These are phyloP conservation scores for Termitomyces sp. DNA, from an alignment of 768 basidiomycete species.

Conservation along the genomic window DNA sequence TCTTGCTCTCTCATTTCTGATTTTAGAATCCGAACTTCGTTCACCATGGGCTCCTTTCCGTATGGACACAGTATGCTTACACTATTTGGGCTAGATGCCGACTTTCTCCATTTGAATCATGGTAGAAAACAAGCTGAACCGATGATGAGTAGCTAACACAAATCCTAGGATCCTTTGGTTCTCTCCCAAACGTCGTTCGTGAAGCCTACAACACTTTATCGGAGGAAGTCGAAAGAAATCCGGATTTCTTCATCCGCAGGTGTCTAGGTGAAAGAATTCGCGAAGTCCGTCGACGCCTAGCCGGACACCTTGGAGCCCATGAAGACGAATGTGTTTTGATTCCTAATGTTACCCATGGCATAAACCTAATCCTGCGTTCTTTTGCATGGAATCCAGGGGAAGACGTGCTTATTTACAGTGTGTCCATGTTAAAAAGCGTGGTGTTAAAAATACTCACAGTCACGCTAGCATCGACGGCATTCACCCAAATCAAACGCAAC, in stretches of 20 bases:
- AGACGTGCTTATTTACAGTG: conserved; percentile 14
- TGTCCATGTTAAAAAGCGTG: neutral
- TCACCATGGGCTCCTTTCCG: neutral
- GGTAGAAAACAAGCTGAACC: neutral
- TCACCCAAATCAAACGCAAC: neutral
- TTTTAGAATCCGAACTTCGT: neutral
- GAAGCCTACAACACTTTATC: conserved; percentile 36
- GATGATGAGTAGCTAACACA: neutral
- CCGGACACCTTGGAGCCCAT: conserved; percentile 44
- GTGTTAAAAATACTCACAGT: neutral
- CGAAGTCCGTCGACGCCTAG: conserved; percentile 38
- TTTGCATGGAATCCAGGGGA: conserved; percentile 65
- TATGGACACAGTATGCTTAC: neutral
- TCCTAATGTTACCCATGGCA: conserved; percentile 55
- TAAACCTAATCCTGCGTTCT: conserved; percentile 65
- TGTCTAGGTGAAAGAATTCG: conserved; percentile 21
- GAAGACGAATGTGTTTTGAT: conserved; percentile 56
- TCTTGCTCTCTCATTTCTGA: neutral
- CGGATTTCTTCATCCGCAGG: conserved; percentile 49
- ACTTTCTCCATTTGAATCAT: conserved; percentile 2
- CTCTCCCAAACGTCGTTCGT: conserved; percentile 47
- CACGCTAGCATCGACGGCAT: neutral
- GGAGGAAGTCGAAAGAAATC: conserved; percentile 42
- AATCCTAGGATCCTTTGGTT: conserved; percentile 51
- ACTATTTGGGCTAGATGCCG: neutral